phyloP scores from a whole-genome alignment of 306 rosid species.

The Cicer chorassanicum region DNA sequence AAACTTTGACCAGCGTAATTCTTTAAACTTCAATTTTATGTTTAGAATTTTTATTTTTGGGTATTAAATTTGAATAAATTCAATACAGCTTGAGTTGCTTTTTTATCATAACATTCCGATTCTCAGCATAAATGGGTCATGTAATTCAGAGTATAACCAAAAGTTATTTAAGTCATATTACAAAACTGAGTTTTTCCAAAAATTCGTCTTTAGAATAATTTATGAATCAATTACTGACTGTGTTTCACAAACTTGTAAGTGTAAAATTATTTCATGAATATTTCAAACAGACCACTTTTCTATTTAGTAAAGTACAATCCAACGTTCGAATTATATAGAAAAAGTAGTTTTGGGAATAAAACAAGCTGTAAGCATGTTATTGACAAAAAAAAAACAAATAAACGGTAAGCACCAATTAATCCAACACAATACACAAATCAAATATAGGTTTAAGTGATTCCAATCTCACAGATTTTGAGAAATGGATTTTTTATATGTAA shows the following conservation, averaged over 20 bases:
- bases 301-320: neutral
- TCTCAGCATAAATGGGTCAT: too few species aligned
- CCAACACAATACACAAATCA: neutral
- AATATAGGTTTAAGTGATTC: neutral
- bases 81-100: too few species aligned
- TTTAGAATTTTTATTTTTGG: too few species aligned
- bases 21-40: neutral
- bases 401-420: conserved; percentile 6
- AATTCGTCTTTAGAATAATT: too few species aligned
- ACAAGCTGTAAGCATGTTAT: too few species aligned
- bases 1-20: neutral
- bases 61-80: too few species aligned
- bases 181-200: too few species aligned
- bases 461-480: neutral
- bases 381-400: too few species aligned
- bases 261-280: neutral
- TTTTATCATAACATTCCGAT: too few species aligned
- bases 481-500: too few species aligned
- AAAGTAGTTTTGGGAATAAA: neutral
- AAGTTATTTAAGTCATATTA: too few species aligned
- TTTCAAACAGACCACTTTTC: neutral
- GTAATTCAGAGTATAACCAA: too few species aligned
- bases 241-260: neutral
- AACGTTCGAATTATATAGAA: conserved; percentile 33
- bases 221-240: neutral